phyloP scores from a whole-genome alignment of 129 eudicot species.

The Pittosporum tobira region DNA sequence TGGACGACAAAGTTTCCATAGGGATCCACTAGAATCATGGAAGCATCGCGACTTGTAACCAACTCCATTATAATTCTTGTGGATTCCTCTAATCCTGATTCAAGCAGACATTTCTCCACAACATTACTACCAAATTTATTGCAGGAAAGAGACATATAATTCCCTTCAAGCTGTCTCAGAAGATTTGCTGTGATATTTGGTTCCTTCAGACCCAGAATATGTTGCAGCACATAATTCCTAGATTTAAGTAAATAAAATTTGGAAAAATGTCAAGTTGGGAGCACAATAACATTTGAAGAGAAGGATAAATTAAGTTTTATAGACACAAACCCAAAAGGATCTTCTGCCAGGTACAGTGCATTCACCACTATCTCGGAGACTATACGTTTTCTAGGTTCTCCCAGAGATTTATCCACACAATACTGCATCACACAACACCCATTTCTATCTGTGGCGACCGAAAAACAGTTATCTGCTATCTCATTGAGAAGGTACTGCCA shows the following conservation, averaged over 20 bases:
- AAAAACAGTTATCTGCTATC: slow-evolving; percentile 46
- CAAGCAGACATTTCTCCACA: slow-evolving; percentile 51
- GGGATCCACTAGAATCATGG: slow-evolving; percentile 50
- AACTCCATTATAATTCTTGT: slow-evolving; percentile 41
- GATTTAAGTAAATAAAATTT: slow-evolving; percentile 2
- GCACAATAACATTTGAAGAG: not conserved
- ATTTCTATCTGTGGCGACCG: slow-evolving; percentile 49
- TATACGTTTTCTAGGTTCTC: slow-evolving; percentile 30
- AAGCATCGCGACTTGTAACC: slow-evolving; percentile 31
- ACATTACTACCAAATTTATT: slow-evolving; percentile 70
- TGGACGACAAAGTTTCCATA: slow-evolving; percentile 70
- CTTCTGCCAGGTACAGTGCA: slow-evolving; percentile 51
- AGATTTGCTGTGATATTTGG: slow-evolving; percentile 33
- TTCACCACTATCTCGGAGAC: slow-evolving; percentile 32
- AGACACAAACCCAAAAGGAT: slow-evolving; percentile 60
- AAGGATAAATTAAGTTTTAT: not conserved
- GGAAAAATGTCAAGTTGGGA: not conserved
- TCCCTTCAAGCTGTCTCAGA: slow-evolving; percentile 37
- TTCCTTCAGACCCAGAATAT: slow-evolving; percentile 36
- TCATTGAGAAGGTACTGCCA: slow-evolving; percentile 45
- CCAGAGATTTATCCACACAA: slow-evolving; percentile 39
- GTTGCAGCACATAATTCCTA: slow-evolving; percentile 82
- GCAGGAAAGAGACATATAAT: slow-evolving; percentile 34
- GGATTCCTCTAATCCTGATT: slow-evolving; percentile 26
- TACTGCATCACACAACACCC: slow-evolving; percentile 71